These are phyloP conservation scores for Globisporangium viniferum DNA, from an alignment of 352 stramenopile genomes.

Conservation along the genomic window DNA sequence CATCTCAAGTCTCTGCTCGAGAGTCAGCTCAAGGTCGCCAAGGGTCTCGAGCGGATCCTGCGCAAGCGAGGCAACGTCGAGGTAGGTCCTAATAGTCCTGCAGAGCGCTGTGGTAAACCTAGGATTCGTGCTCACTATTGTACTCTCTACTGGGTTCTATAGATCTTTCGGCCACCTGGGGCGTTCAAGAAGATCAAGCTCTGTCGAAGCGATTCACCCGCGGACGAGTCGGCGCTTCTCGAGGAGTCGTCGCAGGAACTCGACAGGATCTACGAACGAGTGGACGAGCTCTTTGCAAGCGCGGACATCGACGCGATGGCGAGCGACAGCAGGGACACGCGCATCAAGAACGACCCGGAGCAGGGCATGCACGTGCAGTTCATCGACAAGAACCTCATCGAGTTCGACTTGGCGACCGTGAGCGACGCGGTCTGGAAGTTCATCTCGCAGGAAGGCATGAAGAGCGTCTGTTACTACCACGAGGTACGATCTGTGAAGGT, in stretches of 20 bases:
- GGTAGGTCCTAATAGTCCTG: background rate
- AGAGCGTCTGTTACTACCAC: constrained; percentile 9
- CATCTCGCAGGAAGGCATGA: constrained; percentile 6
- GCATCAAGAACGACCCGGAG: background rate
- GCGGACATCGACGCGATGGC: background rate
- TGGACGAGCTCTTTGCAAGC: background rate
- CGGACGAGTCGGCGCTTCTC: background rate
- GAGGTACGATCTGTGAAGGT: background rate
- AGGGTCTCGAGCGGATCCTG: constrained; percentile 36
- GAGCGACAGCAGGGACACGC: background rate
- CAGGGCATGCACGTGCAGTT: background rate
- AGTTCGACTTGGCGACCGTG: background rate
- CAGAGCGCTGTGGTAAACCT: background rate
- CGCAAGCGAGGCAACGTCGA: constrained; percentile 17
- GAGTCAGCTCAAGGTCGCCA: constrained; percentile 46
- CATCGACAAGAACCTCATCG: background rate
- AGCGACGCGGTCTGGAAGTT: constrained; percentile 4
- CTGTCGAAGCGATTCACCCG: background rate
- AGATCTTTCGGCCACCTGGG: background rate
- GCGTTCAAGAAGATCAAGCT: constrained; percentile 7
- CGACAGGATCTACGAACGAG: background rate
- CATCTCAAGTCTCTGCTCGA: constrained; percentile 43
- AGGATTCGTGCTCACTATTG: background rate
- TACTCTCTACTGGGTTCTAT: background rate
- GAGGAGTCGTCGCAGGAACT: background rate